A percentile compares a stretch with the other conserved stretches of the same genome.
Evolutionary conservation across 2,329 filamentous ascomycete genomes (phyloP).

Genomic region (Lecanoromycetidae sp.): DNA sequence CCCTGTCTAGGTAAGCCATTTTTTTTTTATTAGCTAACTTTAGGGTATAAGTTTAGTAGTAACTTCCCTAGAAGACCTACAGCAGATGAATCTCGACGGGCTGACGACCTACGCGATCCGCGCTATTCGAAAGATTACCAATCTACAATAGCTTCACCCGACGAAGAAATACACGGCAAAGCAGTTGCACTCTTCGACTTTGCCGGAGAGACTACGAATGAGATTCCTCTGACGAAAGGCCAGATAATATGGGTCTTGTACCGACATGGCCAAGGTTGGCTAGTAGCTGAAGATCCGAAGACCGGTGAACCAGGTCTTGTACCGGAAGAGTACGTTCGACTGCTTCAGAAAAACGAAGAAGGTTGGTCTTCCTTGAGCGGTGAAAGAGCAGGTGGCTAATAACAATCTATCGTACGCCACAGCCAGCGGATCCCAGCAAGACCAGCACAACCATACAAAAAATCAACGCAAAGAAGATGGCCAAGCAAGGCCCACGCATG

Average conservation of each 20-base stretch:
- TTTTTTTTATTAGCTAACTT: too few relatives aligned
- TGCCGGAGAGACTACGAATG: constrained; percentile 88
- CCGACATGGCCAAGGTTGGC: constrained; percentile 89
- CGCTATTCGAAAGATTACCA: constrained; percentile 86
- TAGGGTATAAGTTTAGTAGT: too few relatives aligned
- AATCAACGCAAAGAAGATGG: too few relatives aligned
- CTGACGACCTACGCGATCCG: too few relatives aligned
- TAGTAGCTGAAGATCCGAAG: constrained; percentile 90
- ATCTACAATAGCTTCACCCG: constrained; percentile 86
- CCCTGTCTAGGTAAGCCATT: too few relatives aligned
- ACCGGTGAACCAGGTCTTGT: constrained; percentile 89
- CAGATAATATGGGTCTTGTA: constrained; percentile 97
- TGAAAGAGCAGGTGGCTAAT: too few relatives aligned
- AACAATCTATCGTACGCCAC: too few relatives aligned
- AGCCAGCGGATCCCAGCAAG: too few relatives aligned
- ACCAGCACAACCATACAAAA: too few relatives aligned
- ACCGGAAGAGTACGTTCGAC: constrained; percentile 87
- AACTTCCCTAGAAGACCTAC: too few relatives aligned
- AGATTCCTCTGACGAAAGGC: constrained; percentile 80
- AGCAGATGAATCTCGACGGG: too few relatives aligned
- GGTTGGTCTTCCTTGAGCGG: constrained; percentile 64
- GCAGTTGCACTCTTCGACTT: constrained; percentile 94
- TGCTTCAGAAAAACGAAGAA: constrained; percentile 86
- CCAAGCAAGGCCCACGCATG: too few relatives aligned
- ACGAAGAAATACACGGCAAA: constrained; percentile 96